These are phyloP conservation scores for Aspergillus nidulans DNA, from an alignment of 495 filamentous ascomycete genomes.

Conservation along the genomic window DNA sequence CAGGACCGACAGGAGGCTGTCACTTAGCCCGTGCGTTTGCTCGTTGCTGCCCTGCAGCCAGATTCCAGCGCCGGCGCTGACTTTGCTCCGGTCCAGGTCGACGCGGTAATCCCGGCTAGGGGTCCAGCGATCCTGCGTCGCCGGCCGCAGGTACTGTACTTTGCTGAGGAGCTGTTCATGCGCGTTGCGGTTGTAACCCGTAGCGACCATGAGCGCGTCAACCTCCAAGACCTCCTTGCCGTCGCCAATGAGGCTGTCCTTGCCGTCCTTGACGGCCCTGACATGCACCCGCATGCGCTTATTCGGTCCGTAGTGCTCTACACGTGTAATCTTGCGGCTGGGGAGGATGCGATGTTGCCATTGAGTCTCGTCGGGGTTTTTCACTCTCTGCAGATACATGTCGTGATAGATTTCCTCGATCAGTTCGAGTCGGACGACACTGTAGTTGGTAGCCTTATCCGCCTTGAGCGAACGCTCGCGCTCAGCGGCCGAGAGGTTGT, in stretches of 20 bases:
- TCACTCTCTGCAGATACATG: slow-evolving; percentile 78
- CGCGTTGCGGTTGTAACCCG: slow-evolving; percentile 75
- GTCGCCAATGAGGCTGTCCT: slow-evolving; percentile 19
- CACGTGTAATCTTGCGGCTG: slow-evolving; percentile 55
- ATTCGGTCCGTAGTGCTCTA: slow-evolving; percentile 47
- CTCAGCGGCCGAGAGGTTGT: slow-evolving; percentile 54
- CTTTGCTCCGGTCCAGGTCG: slow-evolving; percentile 57
- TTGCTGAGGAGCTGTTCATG: slow-evolving; percentile 74
- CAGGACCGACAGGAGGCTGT: slow-evolving; percentile 74
- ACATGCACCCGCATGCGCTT: slow-evolving; percentile 39
- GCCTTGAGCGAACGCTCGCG: slow-evolving; percentile 58
- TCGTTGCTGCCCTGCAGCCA: slow-evolving; percentile 97
- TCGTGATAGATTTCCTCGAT: slow-evolving; percentile 82
- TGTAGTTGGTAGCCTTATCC: slow-evolving; percentile 84
- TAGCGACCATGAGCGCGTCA: slow-evolving; percentile 80
- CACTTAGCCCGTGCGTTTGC: slow-evolving; percentile 81
- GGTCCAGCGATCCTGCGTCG: slow-evolving; percentile 34
- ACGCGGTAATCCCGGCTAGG: slow-evolving; percentile 68
- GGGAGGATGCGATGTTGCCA: slow-evolving; percentile 80
- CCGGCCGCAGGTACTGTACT: slow-evolving; percentile 58
- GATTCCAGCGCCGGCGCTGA: slow-evolving; percentile 62
- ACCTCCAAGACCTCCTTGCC: slow-evolving; percentile 61
- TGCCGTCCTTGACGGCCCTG: slow-evolving; percentile 24
- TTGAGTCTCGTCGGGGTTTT: slow-evolving; percentile 59
- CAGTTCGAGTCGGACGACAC: slow-evolving; percentile 81